A percentile compares a stretch with the other conserved stretches of the same genome.
These are phyloP conservation scores for Parachlorella kessleri DNA, from an alignment of 139 green algal genomes.

Conservation along the genomic window DNA sequence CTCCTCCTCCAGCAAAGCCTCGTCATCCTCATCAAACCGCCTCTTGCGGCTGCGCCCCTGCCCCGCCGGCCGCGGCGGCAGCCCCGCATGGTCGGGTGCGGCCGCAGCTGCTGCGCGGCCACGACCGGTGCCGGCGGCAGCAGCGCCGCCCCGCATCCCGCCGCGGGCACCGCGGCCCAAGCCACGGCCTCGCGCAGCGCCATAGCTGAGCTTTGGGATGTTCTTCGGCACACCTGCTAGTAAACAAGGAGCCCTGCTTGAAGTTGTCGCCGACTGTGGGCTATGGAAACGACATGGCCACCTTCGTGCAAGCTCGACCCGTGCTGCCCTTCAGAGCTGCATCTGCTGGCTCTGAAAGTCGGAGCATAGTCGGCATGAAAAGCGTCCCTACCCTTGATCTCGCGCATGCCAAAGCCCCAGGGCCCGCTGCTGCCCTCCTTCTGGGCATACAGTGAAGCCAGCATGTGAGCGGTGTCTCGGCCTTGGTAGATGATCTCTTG, in stretches of 20 bases:
- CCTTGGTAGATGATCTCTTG: constrained; percentile 40
- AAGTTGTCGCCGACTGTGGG: too few species aligned
- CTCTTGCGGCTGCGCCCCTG: not conserved
- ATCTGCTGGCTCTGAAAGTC: too few species aligned
- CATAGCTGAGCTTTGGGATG: constrained; percentile 31
- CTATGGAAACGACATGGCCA: too few species aligned
- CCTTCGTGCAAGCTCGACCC: too few species aligned
- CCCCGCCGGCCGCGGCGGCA: too few species aligned
- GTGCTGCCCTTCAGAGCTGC: too few species aligned
- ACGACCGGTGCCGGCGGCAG: too few species aligned
- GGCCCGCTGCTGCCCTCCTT: constrained; percentile 33
- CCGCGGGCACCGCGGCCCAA: constrained; percentile 6
- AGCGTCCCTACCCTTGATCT: not conserved
- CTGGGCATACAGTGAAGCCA: constrained; percentile 41
- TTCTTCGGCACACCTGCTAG: constrained; percentile 18
- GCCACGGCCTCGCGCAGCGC: constrained; percentile 32
- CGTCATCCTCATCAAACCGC: not conserved
- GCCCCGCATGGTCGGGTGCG: too few species aligned
- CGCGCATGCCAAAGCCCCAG: constrained; percentile 37
- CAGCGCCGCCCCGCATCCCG: not conserved
- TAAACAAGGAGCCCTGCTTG: too few species aligned
- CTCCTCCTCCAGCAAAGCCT: not conserved
- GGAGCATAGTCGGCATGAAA: too few species aligned
- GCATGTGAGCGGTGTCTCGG: constrained; percentile 27
- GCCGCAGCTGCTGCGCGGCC: too few species aligned